phyloP scores from a whole-genome alignment of 768 basidiomycete species.

The Collybiopsis luxurians region DNA sequence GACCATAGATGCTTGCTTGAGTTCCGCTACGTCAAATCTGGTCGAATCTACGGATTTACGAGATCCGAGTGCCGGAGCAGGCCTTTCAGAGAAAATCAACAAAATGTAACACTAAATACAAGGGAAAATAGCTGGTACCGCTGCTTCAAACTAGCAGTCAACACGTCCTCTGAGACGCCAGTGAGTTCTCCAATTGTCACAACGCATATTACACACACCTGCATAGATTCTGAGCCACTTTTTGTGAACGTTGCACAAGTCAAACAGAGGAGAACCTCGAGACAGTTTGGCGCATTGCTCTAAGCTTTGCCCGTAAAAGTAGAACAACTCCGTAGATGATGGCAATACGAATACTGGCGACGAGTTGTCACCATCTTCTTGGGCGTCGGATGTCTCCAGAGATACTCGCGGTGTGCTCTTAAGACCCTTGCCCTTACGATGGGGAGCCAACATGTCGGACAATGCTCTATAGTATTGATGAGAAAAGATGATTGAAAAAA shows the following conservation, averaged over 20 bases:
- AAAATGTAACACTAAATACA: not conserved
- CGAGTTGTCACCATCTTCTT: slow-evolving; percentile 34
- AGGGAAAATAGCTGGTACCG: slow-evolving; percentile 38
- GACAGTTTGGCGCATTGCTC: slow-evolving; percentile 94
- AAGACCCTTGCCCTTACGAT: slow-evolving; percentile 49
- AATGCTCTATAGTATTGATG: slow-evolving; percentile 56
- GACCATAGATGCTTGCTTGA: slow-evolving; percentile 82
- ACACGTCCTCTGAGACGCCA: slow-evolving; percentile 71
- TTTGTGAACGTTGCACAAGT: slow-evolving; percentile 77
- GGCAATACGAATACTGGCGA: slow-evolving; percentile 72
- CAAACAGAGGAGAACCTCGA: slow-evolving; percentile 78
- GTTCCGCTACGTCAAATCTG: slow-evolving; percentile 69
- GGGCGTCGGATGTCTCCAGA: slow-evolving; percentile 51
- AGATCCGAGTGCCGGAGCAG: slow-evolving; percentile 14
- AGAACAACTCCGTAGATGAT: slow-evolving; percentile 95
- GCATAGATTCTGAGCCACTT: slow-evolving; percentile 97
- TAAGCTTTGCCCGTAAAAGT: slow-evolving; percentile 92
- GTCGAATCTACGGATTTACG: slow-evolving; percentile 73
- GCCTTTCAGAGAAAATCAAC: not conserved
- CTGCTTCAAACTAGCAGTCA: slow-evolving; percentile 64
- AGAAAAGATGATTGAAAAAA: not conserved
- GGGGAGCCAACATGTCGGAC: slow-evolving; percentile 84
- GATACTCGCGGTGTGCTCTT: slow-evolving; percentile 59
- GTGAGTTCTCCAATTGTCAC: slow-evolving; percentile 6
- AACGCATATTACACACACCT: slow-evolving; percentile 40